phyloP scores from a whole-genome alignment of 2,329 filamentous ascomycete species.

The Pyricularia pennisetigena region DNA sequence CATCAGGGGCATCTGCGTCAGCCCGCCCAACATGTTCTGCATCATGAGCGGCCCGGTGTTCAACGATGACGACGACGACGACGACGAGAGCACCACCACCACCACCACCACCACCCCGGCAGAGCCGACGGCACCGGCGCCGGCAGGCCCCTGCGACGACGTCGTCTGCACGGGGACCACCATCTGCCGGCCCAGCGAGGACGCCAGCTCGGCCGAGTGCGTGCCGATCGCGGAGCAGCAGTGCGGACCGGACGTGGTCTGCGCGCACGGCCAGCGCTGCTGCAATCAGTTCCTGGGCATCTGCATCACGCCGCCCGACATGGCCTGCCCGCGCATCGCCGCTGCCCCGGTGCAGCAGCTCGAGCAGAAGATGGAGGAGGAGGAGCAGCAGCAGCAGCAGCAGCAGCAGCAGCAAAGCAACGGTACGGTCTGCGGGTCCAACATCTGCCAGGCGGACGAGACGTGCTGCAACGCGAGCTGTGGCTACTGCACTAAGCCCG shows the following conservation, averaged over 20 bases:
- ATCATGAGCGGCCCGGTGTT: neutral
- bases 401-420: neutral
- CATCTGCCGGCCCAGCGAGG: neutral
- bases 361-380: neutral
- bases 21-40: slow-evolving; percentile 10
- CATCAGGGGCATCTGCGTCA: neutral
- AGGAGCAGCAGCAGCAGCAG: too few relatives aligned
- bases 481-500: neutral
- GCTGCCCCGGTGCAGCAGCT: neutral
- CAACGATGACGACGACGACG: neutral
- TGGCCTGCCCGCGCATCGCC: slow-evolving; percentile 10
- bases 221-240: neutral
- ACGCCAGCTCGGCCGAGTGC: neutral
- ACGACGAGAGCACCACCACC: too few relatives aligned
- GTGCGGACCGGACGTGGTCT: neutral
- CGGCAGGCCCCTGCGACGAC: neutral
- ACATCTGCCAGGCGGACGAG: neutral
- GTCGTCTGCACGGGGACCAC: neutral
- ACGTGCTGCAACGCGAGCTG: neutral
- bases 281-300: slow-evolving; percentile 13
- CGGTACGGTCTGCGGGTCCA: neutral
- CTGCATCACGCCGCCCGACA: slow-evolving; percentile 11
- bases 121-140: neutral
- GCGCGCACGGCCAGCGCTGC: slow-evolving; percentile 6
- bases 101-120: too few relatives aligned